These are phyloP conservation scores for Ailanthus altissimus DNA, from an alignment of 345 rosid species.

Conservation along the genomic window DNA sequence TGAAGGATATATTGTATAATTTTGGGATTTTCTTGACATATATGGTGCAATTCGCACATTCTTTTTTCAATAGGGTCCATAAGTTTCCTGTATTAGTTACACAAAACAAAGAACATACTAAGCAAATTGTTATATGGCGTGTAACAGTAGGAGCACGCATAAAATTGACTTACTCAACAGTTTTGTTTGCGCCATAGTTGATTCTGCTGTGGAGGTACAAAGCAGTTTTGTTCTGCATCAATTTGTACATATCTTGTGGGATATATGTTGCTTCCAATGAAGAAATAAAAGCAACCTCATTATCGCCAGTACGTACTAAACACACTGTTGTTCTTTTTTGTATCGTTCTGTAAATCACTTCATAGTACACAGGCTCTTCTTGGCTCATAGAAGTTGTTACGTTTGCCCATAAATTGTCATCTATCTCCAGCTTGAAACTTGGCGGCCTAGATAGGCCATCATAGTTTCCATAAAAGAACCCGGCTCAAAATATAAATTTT, in stretches of 20 bases:
- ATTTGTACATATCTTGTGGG: conserved; percentile 1
- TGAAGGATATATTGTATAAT: too few relatives aligned
- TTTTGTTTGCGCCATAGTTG: conserved; percentile 19
- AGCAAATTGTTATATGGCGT: too few relatives aligned
- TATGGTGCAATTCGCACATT: too few relatives aligned
- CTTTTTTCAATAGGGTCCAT: too few relatives aligned
- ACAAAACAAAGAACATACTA: too few relatives aligned
- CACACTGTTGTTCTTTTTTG: conserved; percentile 20
- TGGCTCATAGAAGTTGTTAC: conserved; percentile 21
- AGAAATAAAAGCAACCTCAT: conserved; percentile 34
- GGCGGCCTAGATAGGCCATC: conserved; percentile 31
- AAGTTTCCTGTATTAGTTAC: too few relatives aligned
- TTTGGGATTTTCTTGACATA: too few relatives aligned
- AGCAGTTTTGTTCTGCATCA: conserved; percentile 27
- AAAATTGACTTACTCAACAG: background rate
- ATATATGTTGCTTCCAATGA: conserved; percentile 24
- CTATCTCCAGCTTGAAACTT: conserved; percentile 24
- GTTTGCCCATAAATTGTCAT: conserved; percentile 28
- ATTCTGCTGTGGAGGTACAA: conserved; percentile 21
- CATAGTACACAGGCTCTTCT: conserved; percentile 20
- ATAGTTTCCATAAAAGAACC: conserved; percentile 29
- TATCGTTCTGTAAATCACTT: conserved; percentile 25
- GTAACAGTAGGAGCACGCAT: background rate
- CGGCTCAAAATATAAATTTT: conserved; percentile 11
- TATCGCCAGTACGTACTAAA: conserved; percentile 9